These are phyloP conservation scores for Pythium plurisporium DNA, from an alignment of 352 stramenopile species.

Conservation along the genomic window DNA sequence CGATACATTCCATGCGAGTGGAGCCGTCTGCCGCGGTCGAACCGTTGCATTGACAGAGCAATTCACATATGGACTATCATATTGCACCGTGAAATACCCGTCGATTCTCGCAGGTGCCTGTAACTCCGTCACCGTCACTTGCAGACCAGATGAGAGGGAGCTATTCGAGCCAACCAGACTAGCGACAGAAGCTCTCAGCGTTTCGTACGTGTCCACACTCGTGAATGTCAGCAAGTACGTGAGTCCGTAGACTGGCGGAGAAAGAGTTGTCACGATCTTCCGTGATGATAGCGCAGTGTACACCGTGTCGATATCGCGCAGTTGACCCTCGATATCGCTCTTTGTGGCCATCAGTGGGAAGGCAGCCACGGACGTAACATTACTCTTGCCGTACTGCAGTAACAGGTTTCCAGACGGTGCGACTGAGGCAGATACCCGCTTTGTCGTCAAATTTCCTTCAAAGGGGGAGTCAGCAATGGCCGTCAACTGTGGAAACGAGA, in stretches of 20 bases:
- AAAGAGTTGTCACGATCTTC: conserved; percentile 12
- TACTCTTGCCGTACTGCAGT: conserved; percentile 41
- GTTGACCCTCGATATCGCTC: conserved; percentile 25
- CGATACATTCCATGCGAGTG: conserved; percentile 57
- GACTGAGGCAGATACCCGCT: conserved; percentile 9
- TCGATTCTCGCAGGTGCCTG: conserved; percentile 39
- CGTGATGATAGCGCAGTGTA: conserved; percentile 30
- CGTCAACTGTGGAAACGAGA: conserved; percentile 35
- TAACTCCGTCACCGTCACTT: conserved; percentile 19
- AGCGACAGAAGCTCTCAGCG: conserved; percentile 22
- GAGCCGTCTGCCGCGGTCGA: conserved; percentile 19
- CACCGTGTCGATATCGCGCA: conserved; percentile 31
- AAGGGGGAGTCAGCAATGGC: conserved; percentile 28
- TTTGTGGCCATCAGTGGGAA: conserved; percentile 22
- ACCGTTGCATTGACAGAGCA: conserved; percentile 31
- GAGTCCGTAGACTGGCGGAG: conserved; percentile 29
- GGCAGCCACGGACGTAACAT: neutral
- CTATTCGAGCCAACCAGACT: conserved; percentile 11
- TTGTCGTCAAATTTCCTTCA: conserved; percentile 33
- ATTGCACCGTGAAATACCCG: conserved; percentile 47
- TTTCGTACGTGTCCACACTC: conserved; percentile 40
- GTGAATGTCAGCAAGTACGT: conserved; percentile 49
- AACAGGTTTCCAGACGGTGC: conserved; percentile 33
- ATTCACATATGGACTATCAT: conserved; percentile 30
- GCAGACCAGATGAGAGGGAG: conserved; percentile 5